Conservation (phyloP, 148 eudicot species). For the Fagopyrum tataricum region DNA sequence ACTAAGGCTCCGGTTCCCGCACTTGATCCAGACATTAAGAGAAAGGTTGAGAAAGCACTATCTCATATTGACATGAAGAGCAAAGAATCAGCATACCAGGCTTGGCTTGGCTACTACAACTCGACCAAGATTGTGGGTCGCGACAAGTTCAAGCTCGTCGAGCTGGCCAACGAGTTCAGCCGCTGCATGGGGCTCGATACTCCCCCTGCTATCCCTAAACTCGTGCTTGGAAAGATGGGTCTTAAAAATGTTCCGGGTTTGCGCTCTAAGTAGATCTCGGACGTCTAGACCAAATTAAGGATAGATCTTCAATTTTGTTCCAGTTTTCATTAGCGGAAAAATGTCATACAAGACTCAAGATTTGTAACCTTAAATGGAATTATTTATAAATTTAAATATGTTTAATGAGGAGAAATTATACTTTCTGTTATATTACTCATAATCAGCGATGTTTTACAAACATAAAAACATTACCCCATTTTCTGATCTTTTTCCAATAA, state of each 20-base stretch:
- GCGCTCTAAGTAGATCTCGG: conserved; percentile 50
- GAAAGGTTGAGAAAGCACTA: conserved; percentile 60
- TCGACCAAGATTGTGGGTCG: conserved; percentile 60
- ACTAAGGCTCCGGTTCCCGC: neutral
- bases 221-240: conserved; percentile 86
- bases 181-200: conserved; percentile 80
- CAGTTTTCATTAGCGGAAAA: neutral
- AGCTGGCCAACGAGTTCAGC: conserved; percentile 93
- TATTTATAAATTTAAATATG: neutral
- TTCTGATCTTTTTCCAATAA: no score
- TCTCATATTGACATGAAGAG: conserved; percentile 68
- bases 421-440: neutral
- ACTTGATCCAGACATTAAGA: neutral
- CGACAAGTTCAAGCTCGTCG: conserved; percentile 69
- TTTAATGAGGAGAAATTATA: neutral
- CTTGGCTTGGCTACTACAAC: conserved; percentile 97
- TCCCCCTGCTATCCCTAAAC: conserved; percentile 76
- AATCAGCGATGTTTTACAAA: no score
- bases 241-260: conserved; percentile 70
- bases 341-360: neutral
- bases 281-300: neutral
- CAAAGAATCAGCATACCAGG: conserved; percentile 96
- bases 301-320: neutral
- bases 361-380: neutral
- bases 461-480: no score